Base-by-base conservation (phyloP, 495 filamentous ascomycete genomes). In the Talaromyces ruber region DNA sequence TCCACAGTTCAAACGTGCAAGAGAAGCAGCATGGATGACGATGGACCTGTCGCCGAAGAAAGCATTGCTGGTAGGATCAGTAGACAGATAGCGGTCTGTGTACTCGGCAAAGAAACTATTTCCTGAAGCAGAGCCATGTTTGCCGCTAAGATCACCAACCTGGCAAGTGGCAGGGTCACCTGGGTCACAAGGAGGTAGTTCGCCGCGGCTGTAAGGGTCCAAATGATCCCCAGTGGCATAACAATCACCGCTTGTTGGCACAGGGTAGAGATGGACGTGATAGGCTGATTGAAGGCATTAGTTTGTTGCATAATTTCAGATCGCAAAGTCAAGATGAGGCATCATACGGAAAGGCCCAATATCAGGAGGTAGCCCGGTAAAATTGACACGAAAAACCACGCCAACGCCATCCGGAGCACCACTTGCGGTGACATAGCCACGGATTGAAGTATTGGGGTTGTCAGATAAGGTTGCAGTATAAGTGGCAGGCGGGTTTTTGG, bases 41-140 rank as follows among this genome's bases (percentile, higher is more conserved):
- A 96, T 68, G 53, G 86, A 91, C 58, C 86, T 81, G 77, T 93
- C 89, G 58, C 90, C 90, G 66, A 96, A 84, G 79, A 87, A 97
- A 57, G 88, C 76, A 32, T 76, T 79, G 25, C 77, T 72, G 25
- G 82, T 84, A 34, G 75, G 66, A 47, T 73, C 62, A 28, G 84
- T 85, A 4, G 89, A 88, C 16, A 87, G 71, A 76, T 86, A 97
- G 29, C 74, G 67, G 71, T 97, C 92, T 53, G 72, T 68, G 72
- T 88, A 95, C 21, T 71, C 75, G 51, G 66, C 67, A 12, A 64
- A 65, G 72, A 74, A 86, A 0, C 66, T 60, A 5, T 77, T 77
- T 25, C 64, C 73, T 37, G 72, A 79, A 69, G 93, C 85, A 50
- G 78, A 79, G 59, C 88, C 89, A 67, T 92, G 82, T 79, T 96